phyloP scores from a whole-genome alignment of 106 monocot species.

The Apostasia shenzhenica region DNA sequence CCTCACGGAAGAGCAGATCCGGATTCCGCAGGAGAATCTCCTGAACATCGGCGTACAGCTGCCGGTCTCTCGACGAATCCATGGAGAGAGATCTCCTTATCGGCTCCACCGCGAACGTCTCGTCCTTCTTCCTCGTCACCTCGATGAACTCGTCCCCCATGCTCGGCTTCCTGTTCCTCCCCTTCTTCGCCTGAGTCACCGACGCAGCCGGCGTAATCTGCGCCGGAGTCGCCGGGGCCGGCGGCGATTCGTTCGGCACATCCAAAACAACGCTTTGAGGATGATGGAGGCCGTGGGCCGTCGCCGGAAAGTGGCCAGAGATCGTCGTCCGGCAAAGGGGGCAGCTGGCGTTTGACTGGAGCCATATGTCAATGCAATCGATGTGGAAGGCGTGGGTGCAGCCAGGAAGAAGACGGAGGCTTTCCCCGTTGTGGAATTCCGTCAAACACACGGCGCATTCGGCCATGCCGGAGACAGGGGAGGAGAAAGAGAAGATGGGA shows the following conservation, averaged over 20 bases:
- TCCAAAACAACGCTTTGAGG: not conserved
- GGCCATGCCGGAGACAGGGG: not conserved
- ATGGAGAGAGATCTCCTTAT: slow-evolving; percentile 42
- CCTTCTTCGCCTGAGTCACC: not conserved
- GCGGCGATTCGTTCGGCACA: slow-evolving; percentile 7
- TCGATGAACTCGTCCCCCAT: slow-evolving; percentile 50
- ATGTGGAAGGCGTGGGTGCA: slow-evolving; percentile 76
- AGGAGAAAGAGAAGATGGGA: slow-evolving; percentile 25
- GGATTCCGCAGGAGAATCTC: slow-evolving; percentile 15
- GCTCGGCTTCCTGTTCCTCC: slow-evolving; percentile 20
- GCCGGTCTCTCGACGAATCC: slow-evolving; percentile 32
- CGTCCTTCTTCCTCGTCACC: slow-evolving; percentile 24
- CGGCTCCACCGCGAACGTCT: slow-evolving; percentile 23
- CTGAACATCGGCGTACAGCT: slow-evolving; percentile 24
- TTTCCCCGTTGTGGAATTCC: slow-evolving; percentile 52
- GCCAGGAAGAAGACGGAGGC: slow-evolving; percentile 37
- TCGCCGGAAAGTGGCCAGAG: not conserved
- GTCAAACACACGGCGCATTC: slow-evolving; percentile 63
- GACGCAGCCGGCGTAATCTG: not conserved
- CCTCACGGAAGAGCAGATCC: not conserved
- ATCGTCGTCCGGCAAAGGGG: slow-evolving; percentile 53
- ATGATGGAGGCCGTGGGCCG: not conserved
- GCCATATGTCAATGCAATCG: slow-evolving; percentile 79
- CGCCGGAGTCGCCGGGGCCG: no score
- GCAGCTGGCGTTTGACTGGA: slow-evolving; percentile 53